These are phyloP conservation scores for Lasiosphaeris hirsuta DNA, from an alignment of 495 filamentous ascomycete genomes.

Conservation along the genomic window DNA sequence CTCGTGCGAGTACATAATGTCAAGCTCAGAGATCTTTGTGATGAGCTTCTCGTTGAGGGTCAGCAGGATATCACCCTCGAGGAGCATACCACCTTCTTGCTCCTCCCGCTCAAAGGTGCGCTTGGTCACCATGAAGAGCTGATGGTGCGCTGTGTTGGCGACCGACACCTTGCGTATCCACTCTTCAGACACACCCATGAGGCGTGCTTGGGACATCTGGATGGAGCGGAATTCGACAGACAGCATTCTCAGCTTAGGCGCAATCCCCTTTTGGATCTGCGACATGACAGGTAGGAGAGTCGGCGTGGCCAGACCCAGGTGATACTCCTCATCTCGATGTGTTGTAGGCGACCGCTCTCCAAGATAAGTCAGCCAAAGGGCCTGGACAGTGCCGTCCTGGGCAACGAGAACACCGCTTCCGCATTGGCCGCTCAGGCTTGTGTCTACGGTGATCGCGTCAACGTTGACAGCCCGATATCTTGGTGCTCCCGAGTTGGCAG, in stretches of 20 bases:
- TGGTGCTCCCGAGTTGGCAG: conserved; percentile 86
- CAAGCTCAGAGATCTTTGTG: conserved; percentile 86
- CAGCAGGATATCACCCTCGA: conserved; percentile 91
- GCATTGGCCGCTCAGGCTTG: conserved; percentile 82
- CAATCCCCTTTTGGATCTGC: conserved; percentile 74
- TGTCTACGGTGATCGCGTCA: conserved; percentile 96
- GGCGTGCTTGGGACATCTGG: conserved; percentile 94
- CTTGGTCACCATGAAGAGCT: conserved; percentile 98
- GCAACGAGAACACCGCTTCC: conserved; percentile 90
- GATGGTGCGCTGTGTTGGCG: conserved; percentile 86
- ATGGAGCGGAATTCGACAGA: conserved; percentile 92
- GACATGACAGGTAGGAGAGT: conserved; percentile 79
- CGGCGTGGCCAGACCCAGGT: conserved; percentile 87
- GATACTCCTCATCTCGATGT: conserved; percentile 92
- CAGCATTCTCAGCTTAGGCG: conserved; percentile 80
- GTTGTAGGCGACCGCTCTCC: conserved; percentile 77
- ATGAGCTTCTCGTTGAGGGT: conserved; percentile 88
- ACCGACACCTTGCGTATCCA: conserved; percentile 88
- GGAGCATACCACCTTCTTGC: conserved; percentile 57
- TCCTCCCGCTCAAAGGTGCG: conserved; percentile 63
- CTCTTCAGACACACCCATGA: conserved; percentile 95
- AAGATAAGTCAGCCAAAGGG: conserved; percentile 93
- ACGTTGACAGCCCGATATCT: conserved; percentile 94
- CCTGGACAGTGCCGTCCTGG: conserved; percentile 87
- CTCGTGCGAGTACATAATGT: conserved; percentile 93